Conservation (phyloP, 1,139 yeast genomes). For the Geotrichum candidum region DNA sequence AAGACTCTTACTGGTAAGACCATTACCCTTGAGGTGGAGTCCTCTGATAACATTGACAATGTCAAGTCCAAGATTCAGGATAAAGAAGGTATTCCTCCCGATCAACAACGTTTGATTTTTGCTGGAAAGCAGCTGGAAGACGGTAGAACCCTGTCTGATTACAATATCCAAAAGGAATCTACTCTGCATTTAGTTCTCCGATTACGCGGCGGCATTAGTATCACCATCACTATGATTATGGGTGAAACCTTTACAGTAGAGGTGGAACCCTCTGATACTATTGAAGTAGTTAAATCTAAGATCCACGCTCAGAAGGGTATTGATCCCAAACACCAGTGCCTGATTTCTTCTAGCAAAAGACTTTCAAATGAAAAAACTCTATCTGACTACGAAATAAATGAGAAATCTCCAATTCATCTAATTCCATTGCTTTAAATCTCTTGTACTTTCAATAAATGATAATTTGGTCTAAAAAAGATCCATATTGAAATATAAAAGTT, state of each 20-base stretch:
- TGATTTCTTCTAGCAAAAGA: conserved; percentile 83
- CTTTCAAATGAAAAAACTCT: conserved; percentile 78
- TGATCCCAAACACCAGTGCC: conserved; percentile 82
- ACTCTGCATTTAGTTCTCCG: conserved; percentile 28
- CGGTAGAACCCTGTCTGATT: conserved; percentile 83
- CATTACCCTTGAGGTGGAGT: conserved; percentile 78
- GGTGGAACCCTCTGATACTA: conserved; percentile 82
- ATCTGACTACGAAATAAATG: conserved; percentile 88
- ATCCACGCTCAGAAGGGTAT: conserved; percentile 84
- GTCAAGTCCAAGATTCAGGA: conserved; percentile 80
- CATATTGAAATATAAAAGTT: too few relatives aligned
- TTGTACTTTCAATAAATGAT: conserved; percentile 27
- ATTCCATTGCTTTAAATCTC: conserved; percentile 53
- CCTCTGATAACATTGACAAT: conserved; percentile 79
- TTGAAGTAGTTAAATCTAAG: conserved; percentile 77
- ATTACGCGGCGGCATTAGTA: conserved; percentile 52
- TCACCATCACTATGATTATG: conserved; percentile 70
- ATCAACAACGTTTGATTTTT: conserved; percentile 77
- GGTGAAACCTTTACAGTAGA: conserved; percentile 80
- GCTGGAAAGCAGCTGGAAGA: conserved; percentile 87
- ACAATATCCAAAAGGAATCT: conserved; percentile 73
- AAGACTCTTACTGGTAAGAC: conserved; percentile 78
- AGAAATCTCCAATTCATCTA: conserved; percentile 83
- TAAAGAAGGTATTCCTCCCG: conserved; percentile 85
- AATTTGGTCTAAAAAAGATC: too few relatives aligned